Evolutionary conservation across 495 filamentous ascomycete genomes (phyloP), one percentile per base, ranked within the genome.

Genomic region (Lentithecium fluviatile): DNA sequence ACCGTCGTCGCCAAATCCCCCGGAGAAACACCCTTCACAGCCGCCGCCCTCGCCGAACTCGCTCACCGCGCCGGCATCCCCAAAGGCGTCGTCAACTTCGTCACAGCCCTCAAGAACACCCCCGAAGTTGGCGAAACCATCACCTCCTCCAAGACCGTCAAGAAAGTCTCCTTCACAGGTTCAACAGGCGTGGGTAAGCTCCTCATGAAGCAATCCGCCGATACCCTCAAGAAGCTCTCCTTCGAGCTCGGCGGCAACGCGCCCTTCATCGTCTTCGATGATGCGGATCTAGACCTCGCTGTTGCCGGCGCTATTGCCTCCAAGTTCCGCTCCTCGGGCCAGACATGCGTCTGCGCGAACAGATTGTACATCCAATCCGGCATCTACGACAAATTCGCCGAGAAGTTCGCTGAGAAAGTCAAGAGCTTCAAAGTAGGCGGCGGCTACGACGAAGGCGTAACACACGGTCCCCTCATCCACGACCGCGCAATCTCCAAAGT

Each of bases 241-340:
- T 81, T 89, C 29, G 87, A 90, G 71, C 78, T 90, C 23, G 87
- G 87, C 26, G 87, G 87, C 4, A 89, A 90, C 70, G 87, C 86
- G 45, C 87, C 87, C 0, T 88, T 88, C 72, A 76, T 89, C 43
- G 80, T 89, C 6, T 89, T 90, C 65, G 83, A 88, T 48, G 87
- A 90, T 69, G 86, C 87, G 19, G 83, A 88, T 53, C 73, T 89
- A 15, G 80, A 87, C 17, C 76, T 81, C 50, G 84, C 86, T 3
- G 73, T 85, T 8, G 76, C 80, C 21, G 80, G 79, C 48, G 77
- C 86, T 17, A 83, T 87, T 62, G 71, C 78, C 0, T 76, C 83
- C 36, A 88, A 88, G 63, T 88, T 85, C 79, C 79, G 85, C 21
- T 82, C 84, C 70, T 82, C 81, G 0, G 85, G 87, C 4, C 87